Evolutionary conservation across 116 monocot genomes (phyloP), one percentile per base, ranked within the genome.

Genomic region (Cymodocea nodosa): DNA sequence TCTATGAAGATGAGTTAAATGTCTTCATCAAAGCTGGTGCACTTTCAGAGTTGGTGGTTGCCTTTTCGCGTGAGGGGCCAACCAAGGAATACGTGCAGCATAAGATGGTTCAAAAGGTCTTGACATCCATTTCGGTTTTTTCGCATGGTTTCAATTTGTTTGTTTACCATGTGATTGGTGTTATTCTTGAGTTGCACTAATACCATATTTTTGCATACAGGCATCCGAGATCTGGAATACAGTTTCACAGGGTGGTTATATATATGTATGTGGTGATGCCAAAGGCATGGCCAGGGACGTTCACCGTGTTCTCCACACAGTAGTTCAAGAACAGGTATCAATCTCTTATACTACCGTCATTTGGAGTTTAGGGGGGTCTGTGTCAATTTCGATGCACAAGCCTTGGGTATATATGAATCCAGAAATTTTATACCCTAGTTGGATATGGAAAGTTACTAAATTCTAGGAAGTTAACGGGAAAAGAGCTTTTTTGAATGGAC

Each of bases 241-340:
- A 25, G 76, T 92, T 39, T 83, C 82, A 17, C 63, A 80, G 36
- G 82, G 82, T 44, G 84, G 76, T 55, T 84, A 91, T 60, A 34
- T 91, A 35, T 91, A 87, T 53, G 91, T 91, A 0, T 91, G 91
- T 48, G 91, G 91, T 66, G 91, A 91, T 78, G 91, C 91, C 10
- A 91, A 91, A 78, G 87, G 91, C 36, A 92, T 92, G 92, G 92
- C 92, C 25, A 77, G 80, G 76, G 92, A 92, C 71, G 92, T 92
- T 44, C 87, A 92, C 73, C 66, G 82, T 15, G 76, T 82, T 67
- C 84, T 92, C 49, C 92, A 92, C 61, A 81, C 78, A 55, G 82
- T 92, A 25, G 84, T 78, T 36, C 82, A 84, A 58, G 85, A 84
- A 12, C 80, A 91, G 91, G 91, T 87, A 77, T 14, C 4, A 54